These are phyloP conservation scores for Pseudogymnoascus sp. DNA, from an alignment of 2,329 filamentous ascomycete genomes.

Conservation along the genomic window DNA sequence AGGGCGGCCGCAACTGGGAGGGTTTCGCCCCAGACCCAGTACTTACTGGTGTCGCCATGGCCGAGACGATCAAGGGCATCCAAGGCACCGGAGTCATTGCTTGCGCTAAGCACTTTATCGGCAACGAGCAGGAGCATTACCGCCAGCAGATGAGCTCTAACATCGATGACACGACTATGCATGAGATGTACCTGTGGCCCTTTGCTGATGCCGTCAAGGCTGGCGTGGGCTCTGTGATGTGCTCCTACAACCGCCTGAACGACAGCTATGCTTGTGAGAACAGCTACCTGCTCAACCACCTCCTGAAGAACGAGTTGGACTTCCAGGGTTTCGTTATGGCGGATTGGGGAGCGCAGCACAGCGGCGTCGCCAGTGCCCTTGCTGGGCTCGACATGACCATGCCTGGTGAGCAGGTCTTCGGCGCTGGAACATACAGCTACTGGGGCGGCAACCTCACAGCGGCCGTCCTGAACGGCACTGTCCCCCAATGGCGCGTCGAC, in stretches of 20 bases:
- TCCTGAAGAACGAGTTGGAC: constrained; percentile 72
- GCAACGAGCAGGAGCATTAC: constrained; percentile 62
- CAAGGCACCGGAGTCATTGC: constrained; percentile 77
- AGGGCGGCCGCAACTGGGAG: constrained; percentile 65
- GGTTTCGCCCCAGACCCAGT: constrained; percentile 67
- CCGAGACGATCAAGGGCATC: constrained; percentile 69
- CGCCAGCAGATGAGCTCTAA: constrained; percentile 31
- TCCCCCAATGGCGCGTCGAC: constrained; percentile 80
- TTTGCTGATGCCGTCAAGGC: constrained; percentile 55
- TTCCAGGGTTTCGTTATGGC: constrained; percentile 76
- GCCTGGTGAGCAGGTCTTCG: constrained; percentile 76
- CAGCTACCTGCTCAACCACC: constrained; percentile 63
- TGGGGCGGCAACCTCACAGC: constrained; percentile 86
- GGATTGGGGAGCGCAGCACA: constrained; percentile 74
- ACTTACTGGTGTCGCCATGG: constrained; percentile 64
- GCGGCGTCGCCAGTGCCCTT: constrained; percentile 56
- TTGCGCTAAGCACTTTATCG: constrained; percentile 67
- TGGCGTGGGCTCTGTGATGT: constrained; percentile 76
- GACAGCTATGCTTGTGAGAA: constrained; percentile 77
- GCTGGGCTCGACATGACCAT: constrained; percentile 83
- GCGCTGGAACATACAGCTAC: constrained; percentile 46
- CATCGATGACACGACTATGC: constrained; percentile 53
- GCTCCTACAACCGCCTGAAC: constrained; percentile 76
- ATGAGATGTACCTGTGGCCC: constrained; percentile 55
- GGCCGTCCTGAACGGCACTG: constrained; percentile 79